Evolutionary conservation across 2,329 filamentous ascomycete species (phyloP), one percentile per base, ranked within the genome.

Genomic region (Scorias spongiosa): DNA sequence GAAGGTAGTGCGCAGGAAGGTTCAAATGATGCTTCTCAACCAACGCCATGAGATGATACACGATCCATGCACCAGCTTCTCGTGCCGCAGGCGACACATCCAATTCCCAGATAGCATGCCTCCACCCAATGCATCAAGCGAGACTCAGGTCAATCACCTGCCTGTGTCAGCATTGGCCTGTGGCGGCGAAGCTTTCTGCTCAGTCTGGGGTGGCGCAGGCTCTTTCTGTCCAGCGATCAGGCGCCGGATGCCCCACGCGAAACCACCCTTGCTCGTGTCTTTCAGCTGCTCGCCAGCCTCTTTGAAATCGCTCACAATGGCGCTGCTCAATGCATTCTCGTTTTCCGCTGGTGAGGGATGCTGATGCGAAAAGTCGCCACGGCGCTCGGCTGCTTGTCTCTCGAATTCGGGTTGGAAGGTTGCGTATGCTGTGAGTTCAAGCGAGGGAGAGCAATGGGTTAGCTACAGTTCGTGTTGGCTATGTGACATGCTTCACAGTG

Each of bases 341-440:
- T 44, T 42, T 18, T 46, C 44, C 28, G 37, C 3, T 1, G 17
- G 30, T 36, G 32, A 36, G 8, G 44, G 39, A 44, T 57, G 53
- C 41, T 50, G 42, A 14, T 47, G 45, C 11, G 44, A 34, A 39
- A 58, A 56, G n/a, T 46, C 49, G 41, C 52, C 52, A 28, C 50
- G 46, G 40, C 51, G 49, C 39, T 53, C 51, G 29, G 52, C 51
- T 17, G 52, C 45, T 43, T 56, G 51, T 32, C 52, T 47, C 39
- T 57, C 45, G 1, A 60, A 43, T 29, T 53, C 58, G 28, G 58
- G 58, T 42, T 54, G 53, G 9, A 57, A 50, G 6, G 57, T 52
- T 5, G 50, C 49, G 40, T 57, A 56, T 32, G 54, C 57, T 57
- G 39, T 14, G 15, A 10, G 10, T 26, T n/a, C 17, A 11, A 11